Conservation (phyloP, 179 eudicot species). For the Pouteria campechiana region DNA sequence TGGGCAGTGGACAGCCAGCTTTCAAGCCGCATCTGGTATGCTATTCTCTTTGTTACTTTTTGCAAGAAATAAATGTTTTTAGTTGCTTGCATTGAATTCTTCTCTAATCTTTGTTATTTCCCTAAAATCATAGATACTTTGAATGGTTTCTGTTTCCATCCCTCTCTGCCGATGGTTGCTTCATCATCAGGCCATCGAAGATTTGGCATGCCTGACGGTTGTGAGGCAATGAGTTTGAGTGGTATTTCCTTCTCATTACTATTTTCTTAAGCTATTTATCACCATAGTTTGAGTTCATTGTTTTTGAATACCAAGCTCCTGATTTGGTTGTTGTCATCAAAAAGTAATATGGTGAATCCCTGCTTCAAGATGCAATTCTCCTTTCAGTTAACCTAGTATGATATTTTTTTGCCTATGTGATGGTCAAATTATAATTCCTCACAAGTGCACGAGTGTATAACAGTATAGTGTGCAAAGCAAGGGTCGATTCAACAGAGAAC, state of each 20-base stretch:
- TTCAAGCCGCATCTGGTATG: conserved; percentile 85
- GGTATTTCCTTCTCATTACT: conserved; percentile 25
- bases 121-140: conserved; percentile 57
- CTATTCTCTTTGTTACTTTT: neutral
- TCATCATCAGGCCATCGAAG: conserved; percentile 95
- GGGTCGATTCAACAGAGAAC: no score
- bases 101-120: neutral
- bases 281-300: neutral
- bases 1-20: conserved; percentile 92
- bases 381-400: neutral
- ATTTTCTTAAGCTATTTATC: neutral
- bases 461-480: no score
- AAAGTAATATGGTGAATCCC: neutral
- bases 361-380: neutral
- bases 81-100: neutral
- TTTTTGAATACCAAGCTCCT: neutral
- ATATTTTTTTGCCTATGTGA: neutral
- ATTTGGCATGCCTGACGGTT: conserved; percentile 49
- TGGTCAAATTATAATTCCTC: no score
- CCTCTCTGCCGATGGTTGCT: conserved; percentile 86
- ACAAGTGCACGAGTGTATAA: no score
- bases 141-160: conserved; percentile 83
- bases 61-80: neutral
- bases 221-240: conserved; percentile 31
- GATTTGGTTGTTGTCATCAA: neutral